Evolutionary conservation across 176 grass and related monocot species (phyloP).

Genomic region (Neostapfia colusana): DNA sequence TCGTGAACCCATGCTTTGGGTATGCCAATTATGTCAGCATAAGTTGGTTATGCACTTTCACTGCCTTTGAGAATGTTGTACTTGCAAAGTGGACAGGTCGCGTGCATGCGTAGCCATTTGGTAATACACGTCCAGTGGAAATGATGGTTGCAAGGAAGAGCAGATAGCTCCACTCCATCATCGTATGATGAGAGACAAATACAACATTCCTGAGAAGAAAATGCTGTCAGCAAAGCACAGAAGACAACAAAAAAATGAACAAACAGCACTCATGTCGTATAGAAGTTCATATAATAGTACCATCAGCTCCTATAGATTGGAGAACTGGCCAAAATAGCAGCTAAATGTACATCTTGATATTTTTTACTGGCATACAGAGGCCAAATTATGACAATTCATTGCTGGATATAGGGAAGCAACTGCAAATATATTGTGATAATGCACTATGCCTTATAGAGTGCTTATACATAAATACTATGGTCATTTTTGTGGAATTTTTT

Average conservation of each 20-base stretch:
- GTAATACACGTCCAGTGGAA: slow-evolving; percentile 80
- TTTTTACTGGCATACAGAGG: neutral
- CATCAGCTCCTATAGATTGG: neutral
- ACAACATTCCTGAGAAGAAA: slow-evolving; percentile 68
- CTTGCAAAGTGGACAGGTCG: slow-evolving; percentile 92
- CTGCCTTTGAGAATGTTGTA: slow-evolving; percentile 90
- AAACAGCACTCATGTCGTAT: neutral
- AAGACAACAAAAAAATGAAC: neutral
- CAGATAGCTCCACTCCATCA: slow-evolving; percentile 66
- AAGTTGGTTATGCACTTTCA: slow-evolving; percentile 45
- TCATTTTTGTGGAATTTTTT: neutral
- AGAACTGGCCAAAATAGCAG: neutral
- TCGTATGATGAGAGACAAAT: slow-evolving; percentile 78
- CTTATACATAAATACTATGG: neutral
- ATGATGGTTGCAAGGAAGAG: slow-evolving; percentile 92
- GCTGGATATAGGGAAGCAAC: neutral
- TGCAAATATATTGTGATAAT: neutral
- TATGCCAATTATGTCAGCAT: slow-evolving; percentile 37
- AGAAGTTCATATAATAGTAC: neutral
- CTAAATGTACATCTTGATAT: neutral
- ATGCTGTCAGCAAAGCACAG: slow-evolving; percentile 16
- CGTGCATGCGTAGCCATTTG: slow-evolving; percentile 83
- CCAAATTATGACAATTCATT: slow-evolving; percentile 4
- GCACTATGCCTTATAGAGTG: neutral
- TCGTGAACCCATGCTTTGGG: slow-evolving; percentile 10